Evolutionary conservation across 108 stramenopile species (phyloP).

Genomic region (Schizochytrium sp.): DNA sequence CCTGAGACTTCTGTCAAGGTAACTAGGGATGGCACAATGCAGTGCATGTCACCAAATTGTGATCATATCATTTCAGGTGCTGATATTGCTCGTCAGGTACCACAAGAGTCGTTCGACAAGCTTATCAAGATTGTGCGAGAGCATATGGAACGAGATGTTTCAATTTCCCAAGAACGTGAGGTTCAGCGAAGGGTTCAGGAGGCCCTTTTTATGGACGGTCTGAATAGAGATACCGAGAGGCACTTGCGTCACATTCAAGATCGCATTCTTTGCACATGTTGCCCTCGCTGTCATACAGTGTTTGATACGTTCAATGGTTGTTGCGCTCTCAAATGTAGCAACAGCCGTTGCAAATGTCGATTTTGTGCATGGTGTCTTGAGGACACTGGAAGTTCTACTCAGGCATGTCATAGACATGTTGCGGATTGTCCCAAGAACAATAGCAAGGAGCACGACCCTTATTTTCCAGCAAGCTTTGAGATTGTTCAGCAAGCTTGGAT

Average conservation of each 20-base stretch:
- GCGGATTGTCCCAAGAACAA: neutral
- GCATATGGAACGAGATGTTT: neutral
- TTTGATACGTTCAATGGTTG: neutral
- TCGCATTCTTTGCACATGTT: neutral
- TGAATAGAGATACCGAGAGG: neutral
- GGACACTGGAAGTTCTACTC: neutral
- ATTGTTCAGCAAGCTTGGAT: no score
- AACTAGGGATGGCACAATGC: neutral
- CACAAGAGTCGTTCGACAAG: neutral
- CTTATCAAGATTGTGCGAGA: neutral
- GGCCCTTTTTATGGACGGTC: neutral
- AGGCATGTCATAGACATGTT: neutral
- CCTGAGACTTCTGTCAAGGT: slow-evolving; percentile 2
- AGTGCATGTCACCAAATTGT: neutral
- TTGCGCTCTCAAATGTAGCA: slow-evolving; percentile 23
- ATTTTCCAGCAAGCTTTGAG: no score
- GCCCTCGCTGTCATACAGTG: neutral
- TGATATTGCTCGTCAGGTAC: neutral
- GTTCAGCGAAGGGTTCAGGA: neutral
- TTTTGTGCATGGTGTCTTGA: slow-evolving; percentile 11
- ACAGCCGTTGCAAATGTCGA: neutral
- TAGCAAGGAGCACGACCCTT: no score
- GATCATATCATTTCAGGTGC: neutral
- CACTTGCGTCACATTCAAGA: neutral
- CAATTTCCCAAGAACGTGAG: neutral